phyloP scores from a whole-genome alignment of 2,329 filamentous ascomycete genomes.

The Colletotrichum eleusines region DNA sequence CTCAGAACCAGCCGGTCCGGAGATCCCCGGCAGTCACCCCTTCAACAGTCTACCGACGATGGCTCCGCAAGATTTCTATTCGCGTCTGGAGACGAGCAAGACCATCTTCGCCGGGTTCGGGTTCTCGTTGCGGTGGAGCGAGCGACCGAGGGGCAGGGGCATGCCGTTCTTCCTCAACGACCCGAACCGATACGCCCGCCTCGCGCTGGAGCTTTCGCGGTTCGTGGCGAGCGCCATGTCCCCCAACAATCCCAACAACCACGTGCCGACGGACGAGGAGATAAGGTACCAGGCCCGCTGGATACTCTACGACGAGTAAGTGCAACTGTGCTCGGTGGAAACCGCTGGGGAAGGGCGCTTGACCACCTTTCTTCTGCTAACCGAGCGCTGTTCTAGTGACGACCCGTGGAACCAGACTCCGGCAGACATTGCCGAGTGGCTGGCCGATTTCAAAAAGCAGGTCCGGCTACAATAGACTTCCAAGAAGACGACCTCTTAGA shows the following conservation, averaged over 20 bases:
- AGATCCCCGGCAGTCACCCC: not conserved
- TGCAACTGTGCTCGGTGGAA: not conserved
- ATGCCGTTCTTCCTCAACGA: slow-evolving; percentile 44
- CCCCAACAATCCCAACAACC: slow-evolving; percentile 47
- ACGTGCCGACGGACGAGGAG: slow-evolving; percentile 52
- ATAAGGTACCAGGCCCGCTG: slow-evolving; percentile 50
- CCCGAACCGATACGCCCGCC: slow-evolving; percentile 45
- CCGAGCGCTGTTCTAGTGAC: slow-evolving; percentile 2
- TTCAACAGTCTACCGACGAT: not conserved
- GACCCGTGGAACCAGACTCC: slow-evolving; percentile 42
- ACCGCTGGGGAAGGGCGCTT: not conserved
- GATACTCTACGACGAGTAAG: slow-evolving; percentile 50
- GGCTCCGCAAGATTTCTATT: slow-evolving; percentile 15
- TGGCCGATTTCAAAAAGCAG: slow-evolving; percentile 30
- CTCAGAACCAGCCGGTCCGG: not conserved
- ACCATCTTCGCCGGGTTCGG: slow-evolving; percentile 21
- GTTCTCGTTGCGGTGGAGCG: not conserved
- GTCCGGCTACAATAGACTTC: not conserved
- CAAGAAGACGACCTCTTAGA: too few species aligned
- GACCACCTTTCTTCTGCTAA: not conserved
- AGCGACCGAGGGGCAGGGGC: slow-evolving; percentile 10
- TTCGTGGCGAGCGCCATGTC: slow-evolving; percentile 49
- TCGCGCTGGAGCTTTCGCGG: slow-evolving; percentile 44
- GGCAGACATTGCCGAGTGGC: slow-evolving; percentile 35
- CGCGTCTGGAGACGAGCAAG: slow-evolving; percentile 17